These are phyloP conservation scores for Fusarium proliferatum DNA, from an alignment of 2,329 filamentous ascomycete species.

Conservation along the genomic window DNA sequence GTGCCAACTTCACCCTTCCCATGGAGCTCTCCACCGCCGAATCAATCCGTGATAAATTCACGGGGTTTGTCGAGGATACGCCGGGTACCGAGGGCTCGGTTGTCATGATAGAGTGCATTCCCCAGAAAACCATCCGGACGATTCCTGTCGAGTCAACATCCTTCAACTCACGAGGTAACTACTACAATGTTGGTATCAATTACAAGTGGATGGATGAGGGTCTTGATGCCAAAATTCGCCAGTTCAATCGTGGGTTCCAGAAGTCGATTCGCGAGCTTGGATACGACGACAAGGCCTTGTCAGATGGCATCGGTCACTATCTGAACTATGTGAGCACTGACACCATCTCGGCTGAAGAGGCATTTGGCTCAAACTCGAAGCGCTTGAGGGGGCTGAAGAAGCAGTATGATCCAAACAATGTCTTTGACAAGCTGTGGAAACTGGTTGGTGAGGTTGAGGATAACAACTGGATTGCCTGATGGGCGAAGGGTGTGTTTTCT, in stretches of 20 bases:
- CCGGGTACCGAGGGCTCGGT: constrained; percentile 25
- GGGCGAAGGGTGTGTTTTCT: background rate
- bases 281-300: constrained; percentile 31
- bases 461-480: constrained; percentile 31
- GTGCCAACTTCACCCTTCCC: constrained; percentile 56
- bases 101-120: constrained; percentile 37
- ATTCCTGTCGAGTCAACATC: constrained; percentile 35
- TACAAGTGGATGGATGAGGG: constrained; percentile 32
- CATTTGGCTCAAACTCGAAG: constrained; percentile 32
- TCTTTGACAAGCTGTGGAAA: constrained; percentile 41
- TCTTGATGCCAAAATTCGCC: constrained; percentile 32
- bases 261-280: constrained; percentile 32
- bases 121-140: constrained; percentile 16
- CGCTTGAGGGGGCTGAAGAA: constrained; percentile 35
- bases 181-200: constrained; percentile 35
- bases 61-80: constrained; percentile 25
- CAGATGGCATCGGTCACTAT: constrained; percentile 36
- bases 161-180: constrained; percentile 42
- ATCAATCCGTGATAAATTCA: constrained; percentile 31
- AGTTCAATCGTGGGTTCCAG: constrained; percentile 39
- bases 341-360: constrained; percentile 30
- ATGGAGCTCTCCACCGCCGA: constrained; percentile 45
- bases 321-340: constrained; percentile 34
- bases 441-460: constrained; percentile 33
- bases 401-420: constrained; percentile 34